Evolutionary conservation across 805 yeast genomes (phyloP).

Genomic region (Ascoidea rubescens): DNA sequence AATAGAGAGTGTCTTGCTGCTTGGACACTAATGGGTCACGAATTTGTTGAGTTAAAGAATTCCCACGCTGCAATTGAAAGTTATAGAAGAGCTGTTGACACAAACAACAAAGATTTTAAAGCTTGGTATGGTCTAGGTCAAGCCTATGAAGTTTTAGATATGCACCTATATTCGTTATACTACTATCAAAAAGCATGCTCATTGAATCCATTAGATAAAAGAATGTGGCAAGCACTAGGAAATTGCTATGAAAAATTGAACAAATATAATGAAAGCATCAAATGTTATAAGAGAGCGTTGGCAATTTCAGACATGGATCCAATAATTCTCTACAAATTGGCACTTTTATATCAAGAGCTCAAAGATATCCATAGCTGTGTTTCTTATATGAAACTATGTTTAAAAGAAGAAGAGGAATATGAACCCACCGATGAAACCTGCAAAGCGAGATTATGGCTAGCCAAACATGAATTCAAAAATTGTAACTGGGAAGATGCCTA

Average conservation of each 20-base stretch:
- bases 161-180: slow-evolving; percentile 84
- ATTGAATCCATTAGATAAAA: slow-evolving; percentile 72
- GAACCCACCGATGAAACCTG: slow-evolving; percentile 62
- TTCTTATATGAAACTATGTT: slow-evolving; percentile 51
- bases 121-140: slow-evolving; percentile 99
- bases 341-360: slow-evolving; percentile 45
- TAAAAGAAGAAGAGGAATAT: slow-evolving; percentile 43
- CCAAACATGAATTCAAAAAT: slow-evolving; percentile 44
- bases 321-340: slow-evolving; percentile 49
- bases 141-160: slow-evolving; percentile 91
- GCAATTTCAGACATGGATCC: slow-evolving; percentile 38
- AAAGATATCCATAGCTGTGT: slow-evolving; percentile 40
- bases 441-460: slow-evolving; percentile 79
- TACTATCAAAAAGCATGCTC: slow-evolving; percentile 87
- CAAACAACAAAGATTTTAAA: slow-evolving; percentile 75
- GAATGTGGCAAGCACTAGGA: slow-evolving; percentile 96
- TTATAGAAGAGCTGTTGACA: slow-evolving; percentile 85
- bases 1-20: slow-evolving; percentile 76
- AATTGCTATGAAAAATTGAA: slow-evolving; percentile 74
- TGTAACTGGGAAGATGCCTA: slow-evolving; percentile 56
- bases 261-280: slow-evolving; percentile 58
- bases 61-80: slow-evolving; percentile 96
- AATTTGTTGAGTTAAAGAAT: slow-evolving; percentile 89
- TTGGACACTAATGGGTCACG: slow-evolving; percentile 99
- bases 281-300: slow-evolving; percentile 70